Percentiles rank a stretch among this genome's conserved stretches.
Evolutionary conservation across 139 green algal genomes (phyloP).

Genomic region (Haematococcus sp.): DNA sequence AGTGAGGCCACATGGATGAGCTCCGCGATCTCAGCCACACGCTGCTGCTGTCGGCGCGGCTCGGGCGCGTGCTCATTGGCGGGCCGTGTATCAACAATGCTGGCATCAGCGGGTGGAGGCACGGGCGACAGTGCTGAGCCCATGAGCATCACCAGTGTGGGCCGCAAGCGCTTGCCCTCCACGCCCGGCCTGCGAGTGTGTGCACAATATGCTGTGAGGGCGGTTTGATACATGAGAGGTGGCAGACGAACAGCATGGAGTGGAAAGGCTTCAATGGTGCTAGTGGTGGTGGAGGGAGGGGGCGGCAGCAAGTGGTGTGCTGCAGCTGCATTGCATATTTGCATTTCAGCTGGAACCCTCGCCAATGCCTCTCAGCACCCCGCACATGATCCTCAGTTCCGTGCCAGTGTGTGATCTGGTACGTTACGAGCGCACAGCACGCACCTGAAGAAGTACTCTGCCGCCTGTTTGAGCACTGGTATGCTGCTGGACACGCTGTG

Average conservation of each 20-base stretch:
- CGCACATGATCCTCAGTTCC: too few species aligned
- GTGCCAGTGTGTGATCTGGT: too few species aligned
- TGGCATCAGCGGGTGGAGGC: constrained; percentile 33
- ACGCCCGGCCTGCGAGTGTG: constrained; percentile 68
- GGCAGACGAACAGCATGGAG: too few species aligned
- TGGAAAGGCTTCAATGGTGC: too few species aligned
- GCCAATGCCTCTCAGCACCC: too few species aligned
- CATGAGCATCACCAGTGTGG: constrained; percentile 74
- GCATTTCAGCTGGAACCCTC: too few species aligned
- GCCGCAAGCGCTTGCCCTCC: constrained; percentile 78
- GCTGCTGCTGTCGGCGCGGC: constrained; percentile 81
- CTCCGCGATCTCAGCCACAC: constrained; percentile 96
- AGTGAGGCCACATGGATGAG: constrained; percentile 94
- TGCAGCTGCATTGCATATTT: too few species aligned
- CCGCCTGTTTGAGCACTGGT: constrained; percentile 63
- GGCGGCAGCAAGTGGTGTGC: too few species aligned
- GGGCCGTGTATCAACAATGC: constrained; percentile 60
- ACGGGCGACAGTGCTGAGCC: constrained; percentile 64
- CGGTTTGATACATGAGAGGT: too few species aligned
- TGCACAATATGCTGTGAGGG: too few species aligned
- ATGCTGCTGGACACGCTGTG: constrained; percentile 77
- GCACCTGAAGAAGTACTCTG: constrained; percentile 57
- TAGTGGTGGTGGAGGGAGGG: too few species aligned
- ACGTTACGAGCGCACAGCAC: too few species aligned
- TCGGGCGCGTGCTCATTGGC: constrained; percentile 55